Base-by-base conservation (phyloP, 176 grass and related monocot species). In the Urochloa ruziziensis region DNA sequence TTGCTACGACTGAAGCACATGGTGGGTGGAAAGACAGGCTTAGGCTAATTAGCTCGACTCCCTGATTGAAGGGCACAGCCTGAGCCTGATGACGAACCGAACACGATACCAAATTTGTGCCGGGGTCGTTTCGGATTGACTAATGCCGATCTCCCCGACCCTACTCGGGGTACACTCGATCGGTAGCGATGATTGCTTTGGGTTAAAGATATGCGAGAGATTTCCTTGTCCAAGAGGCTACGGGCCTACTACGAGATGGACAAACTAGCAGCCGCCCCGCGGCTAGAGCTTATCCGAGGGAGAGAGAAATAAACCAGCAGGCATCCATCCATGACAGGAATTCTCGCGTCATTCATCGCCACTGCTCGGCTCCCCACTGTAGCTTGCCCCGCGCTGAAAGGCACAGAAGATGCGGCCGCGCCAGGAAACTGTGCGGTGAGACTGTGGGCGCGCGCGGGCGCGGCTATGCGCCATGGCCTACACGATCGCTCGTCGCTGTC, bases 241-340 rank as follows among this genome's bases (percentile, higher is more conserved):
- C 5, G 74, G 73, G 53, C 74, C 74, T 77, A 77, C 74, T 77
- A 77, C 73, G 49, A 74, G 71, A 74, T 74, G 71, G 71, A 56
- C 49, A 58, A 56, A 36, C 73, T 3, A 75, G n/a, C 23, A 60
- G 14, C 54, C 19, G n/a, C 72, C 21, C 11, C 5, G 36, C 0
- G 44, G 30, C 4, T 21, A 21, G 46, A 33, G 30, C 40, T 71
- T 71, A 71, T 71, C 42, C 68, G 42, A 29, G 68, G 15, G 33
- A 4, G 6, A 0, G 25, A 4, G 60, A 2, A 17, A 14, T 29
- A 29, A n/a, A n/a, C n/a, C 29, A 34, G 29, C 16, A n/a, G n/a
- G 72, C 21, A 23, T 19, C 4, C 68, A 48, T 18, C 51, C 33
- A 10, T 34, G 73, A 59, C 73, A 59, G 37, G 73, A 75, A 75